Percentiles rank a stretch among this genome's conserved stretches.
These are phyloP conservation scores for Ilex paraguariensis DNA, from an alignment of 305 asterid species.

Conservation along the genomic window DNA sequence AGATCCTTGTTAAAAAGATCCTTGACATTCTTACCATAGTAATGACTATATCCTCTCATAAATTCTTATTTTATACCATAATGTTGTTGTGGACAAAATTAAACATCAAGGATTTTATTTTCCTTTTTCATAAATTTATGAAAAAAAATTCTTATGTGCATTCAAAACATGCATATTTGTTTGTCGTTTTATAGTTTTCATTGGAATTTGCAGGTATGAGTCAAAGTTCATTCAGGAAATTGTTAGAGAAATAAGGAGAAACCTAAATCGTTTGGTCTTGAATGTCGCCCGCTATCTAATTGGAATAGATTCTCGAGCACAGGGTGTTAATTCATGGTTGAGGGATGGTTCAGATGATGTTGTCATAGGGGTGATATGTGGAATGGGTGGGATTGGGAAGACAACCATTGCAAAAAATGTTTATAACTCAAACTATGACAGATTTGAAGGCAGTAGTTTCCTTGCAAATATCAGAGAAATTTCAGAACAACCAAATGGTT, in stretches of 20 bases:
- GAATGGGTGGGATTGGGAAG: constrained; percentile 5
- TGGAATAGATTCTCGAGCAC: background rate
- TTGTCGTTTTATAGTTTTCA: background rate
- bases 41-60: background rate
- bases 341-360: background rate
- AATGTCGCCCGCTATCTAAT: background rate
- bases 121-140: background rate
- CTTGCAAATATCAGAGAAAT: constrained; percentile 1
- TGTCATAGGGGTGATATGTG: background rate
- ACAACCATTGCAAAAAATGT: background rate
- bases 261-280: background rate
- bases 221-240: background rate
- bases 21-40: too few species aligned
- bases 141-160: background rate
- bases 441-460: background rate
- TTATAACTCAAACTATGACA: background rate
- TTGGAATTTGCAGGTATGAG: background rate
- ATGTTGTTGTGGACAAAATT: background rate
- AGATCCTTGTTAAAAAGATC: too few species aligned
- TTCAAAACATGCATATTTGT: too few species aligned
- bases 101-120: background rate
- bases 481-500: background rate
- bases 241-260: background rate
- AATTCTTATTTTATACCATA: background rate
- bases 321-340: background rate